Percentiles rank a stretch among this genome's conserved stretches.
Evolutionary conservation across 768 basidiomycete species (phyloP).

Genomic region (Trametes villosa): DNA sequence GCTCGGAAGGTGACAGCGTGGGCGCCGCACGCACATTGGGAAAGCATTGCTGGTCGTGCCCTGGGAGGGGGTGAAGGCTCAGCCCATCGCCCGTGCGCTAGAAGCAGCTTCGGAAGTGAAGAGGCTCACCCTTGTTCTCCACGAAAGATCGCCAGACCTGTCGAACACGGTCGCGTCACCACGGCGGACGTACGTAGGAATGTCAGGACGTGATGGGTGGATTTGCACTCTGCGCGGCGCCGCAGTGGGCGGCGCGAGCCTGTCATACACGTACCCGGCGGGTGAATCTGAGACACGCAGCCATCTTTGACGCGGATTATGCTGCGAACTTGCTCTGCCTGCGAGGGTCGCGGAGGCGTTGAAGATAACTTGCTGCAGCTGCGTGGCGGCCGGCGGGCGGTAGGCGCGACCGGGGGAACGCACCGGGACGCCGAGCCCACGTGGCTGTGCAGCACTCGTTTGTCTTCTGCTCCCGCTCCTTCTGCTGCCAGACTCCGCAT

Average conservation of each 20-base stretch:
- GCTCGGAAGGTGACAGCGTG: too few relatives aligned
- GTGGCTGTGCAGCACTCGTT: background rate
- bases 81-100: background rate
- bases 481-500: too few relatives aligned
- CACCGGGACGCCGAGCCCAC: background rate
- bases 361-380: background rate
- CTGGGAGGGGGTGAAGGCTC: conserved; percentile 40
- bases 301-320: conserved; percentile 41
- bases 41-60: conserved; percentile 81
- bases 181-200: background rate
- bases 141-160: conserved; percentile 87
- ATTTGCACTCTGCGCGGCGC: too few relatives aligned
- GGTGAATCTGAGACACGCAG: conserved; percentile 75
- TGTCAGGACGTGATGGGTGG: background rate
- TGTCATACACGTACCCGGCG: conserved; percentile 47
- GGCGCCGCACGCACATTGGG: conserved; percentile 60
- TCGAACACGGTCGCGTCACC: background rate
- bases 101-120: background rate
- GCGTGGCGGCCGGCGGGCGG: too few relatives aligned
- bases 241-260: too few relatives aligned
- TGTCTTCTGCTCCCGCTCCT: background rate
- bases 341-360: background rate
- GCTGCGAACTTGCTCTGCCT: too few relatives aligned
- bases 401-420: background rate
- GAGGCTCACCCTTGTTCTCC: conserved; percentile 62